Conservation (phyloP, 2,329 filamentous ascomycete species). For the Fusarium marasasianum region DNA sequence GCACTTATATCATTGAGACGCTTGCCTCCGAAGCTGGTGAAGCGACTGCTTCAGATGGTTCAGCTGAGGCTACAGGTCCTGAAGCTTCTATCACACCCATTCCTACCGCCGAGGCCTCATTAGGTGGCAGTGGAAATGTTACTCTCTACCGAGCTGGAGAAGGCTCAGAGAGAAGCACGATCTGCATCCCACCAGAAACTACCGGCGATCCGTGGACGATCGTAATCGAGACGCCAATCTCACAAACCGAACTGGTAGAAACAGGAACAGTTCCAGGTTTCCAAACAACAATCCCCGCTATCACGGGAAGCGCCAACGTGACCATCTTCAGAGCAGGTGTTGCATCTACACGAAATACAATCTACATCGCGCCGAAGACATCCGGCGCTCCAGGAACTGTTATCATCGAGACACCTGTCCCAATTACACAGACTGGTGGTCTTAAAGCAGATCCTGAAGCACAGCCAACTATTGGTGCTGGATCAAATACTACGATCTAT, state of each 20-base stretch:
- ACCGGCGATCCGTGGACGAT: slow-evolving; percentile 1
- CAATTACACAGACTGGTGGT: background rate
- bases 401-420: slow-evolving; percentile 7
- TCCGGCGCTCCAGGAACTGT: background rate
- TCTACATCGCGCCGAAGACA: background rate
- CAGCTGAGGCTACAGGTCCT: background rate
- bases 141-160: slow-evolving; percentile 8
- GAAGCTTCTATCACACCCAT: background rate
- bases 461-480: background rate
- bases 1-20: background rate
- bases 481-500: background rate
- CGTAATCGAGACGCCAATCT: slow-evolving; percentile 4
- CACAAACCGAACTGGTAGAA: background rate
- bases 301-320: background rate
- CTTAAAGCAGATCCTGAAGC: background rate
- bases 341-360: background rate
- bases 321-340: slow-evolving; percentile 7
- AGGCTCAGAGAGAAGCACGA: background rate
- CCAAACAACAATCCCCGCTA: background rate
- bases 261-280: background rate
- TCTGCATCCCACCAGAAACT: slow-evolving; percentile 6
- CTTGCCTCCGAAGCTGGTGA: background rate
- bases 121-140: background rate
- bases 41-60: background rate
- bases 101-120: background rate